These are phyloP conservation scores for Papiliotrema laurentii DNA, from an alignment of 1,284 basidiomycete species.

Conservation along the genomic window DNA sequence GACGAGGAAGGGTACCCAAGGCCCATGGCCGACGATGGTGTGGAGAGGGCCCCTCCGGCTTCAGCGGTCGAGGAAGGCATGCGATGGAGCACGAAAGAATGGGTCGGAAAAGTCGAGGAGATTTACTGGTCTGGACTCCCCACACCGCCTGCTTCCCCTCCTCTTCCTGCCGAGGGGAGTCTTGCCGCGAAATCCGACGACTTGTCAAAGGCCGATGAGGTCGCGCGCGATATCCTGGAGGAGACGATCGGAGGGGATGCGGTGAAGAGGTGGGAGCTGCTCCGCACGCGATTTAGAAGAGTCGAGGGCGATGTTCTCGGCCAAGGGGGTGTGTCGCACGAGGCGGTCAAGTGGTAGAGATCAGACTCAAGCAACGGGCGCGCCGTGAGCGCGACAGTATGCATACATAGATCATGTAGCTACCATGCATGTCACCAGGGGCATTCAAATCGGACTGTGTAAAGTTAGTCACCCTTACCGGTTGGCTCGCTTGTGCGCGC, in stretches of 20 bases:
- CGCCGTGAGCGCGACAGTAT: too few species aligned
- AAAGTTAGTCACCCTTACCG: too few species aligned
- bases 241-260: constrained; percentile 51
- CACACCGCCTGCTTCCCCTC: constrained; percentile 55
- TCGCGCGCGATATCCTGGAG: constrained; percentile 51
- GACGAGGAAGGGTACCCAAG: constrained; percentile 64
- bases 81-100: constrained; percentile 57
- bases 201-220: constrained; percentile 47
- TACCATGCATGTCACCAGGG: too few species aligned
- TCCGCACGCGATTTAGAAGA: constrained; percentile 77
- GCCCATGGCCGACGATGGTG: constrained; percentile 52
- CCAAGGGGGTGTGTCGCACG: constrained; percentile 38
- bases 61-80: constrained; percentile 48
- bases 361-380: too few species aligned
- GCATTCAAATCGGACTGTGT: too few species aligned
- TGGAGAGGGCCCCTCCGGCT: constrained; percentile 20
- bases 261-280: constrained; percentile 51
- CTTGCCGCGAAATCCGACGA: neutral
- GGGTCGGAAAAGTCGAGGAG: constrained; percentile 70
- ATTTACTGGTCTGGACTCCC: constrained; percentile 64
- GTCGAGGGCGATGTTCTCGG: constrained; percentile 82
- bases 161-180: constrained; percentile 4
- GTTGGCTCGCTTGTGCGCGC: too few species aligned
- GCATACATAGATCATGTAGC: too few species aligned
- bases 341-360: constrained; percentile 84